These are phyloP conservation scores for Monoraphidium neglectum DNA, from an alignment of 139 green algal genomes.

Conservation along the genomic window DNA sequence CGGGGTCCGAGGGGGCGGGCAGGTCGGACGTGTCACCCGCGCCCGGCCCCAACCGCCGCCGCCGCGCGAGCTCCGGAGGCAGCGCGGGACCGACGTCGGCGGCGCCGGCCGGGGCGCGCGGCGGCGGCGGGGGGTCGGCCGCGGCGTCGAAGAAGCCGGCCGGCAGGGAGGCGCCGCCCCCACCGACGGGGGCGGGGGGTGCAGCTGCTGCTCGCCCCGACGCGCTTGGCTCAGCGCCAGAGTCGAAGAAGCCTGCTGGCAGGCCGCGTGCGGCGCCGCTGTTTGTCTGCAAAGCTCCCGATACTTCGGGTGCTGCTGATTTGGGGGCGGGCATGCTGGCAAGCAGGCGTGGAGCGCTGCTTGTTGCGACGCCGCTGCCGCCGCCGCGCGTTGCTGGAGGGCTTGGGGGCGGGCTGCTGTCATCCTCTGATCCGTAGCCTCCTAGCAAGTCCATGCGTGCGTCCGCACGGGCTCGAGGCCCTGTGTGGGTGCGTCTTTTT, in stretches of 20 bases:
- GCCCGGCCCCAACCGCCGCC: neutral
- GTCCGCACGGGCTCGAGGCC: too few relatives aligned
- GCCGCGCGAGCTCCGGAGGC: neutral
- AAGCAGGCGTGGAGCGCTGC: neutral
- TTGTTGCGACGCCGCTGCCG: neutral
- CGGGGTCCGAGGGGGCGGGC: neutral
- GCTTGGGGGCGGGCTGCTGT: neutral
- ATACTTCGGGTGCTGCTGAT: neutral
- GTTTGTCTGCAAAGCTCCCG: neutral
- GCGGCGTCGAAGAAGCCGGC: neutral
- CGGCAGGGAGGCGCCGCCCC: neutral
- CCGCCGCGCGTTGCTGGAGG: neutral
- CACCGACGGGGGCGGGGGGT: neutral
- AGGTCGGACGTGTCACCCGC: constrained; percentile 1
- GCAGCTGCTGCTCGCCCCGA: neutral
- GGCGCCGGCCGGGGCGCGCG: neutral
- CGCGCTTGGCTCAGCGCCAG: neutral
- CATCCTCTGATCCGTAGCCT: constrained; percentile 15
- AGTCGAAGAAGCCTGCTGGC: constrained; percentile 8
- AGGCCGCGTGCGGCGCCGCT: neutral
- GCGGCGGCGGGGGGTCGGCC: neutral
- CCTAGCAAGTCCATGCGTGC: constrained; percentile 19
- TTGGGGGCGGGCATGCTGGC: neutral
- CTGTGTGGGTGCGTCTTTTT: too few relatives aligned
- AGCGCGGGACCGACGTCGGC: neutral